Conservation (phyloP, 140 eudicot species). For the Cichorium intybus region DNA sequence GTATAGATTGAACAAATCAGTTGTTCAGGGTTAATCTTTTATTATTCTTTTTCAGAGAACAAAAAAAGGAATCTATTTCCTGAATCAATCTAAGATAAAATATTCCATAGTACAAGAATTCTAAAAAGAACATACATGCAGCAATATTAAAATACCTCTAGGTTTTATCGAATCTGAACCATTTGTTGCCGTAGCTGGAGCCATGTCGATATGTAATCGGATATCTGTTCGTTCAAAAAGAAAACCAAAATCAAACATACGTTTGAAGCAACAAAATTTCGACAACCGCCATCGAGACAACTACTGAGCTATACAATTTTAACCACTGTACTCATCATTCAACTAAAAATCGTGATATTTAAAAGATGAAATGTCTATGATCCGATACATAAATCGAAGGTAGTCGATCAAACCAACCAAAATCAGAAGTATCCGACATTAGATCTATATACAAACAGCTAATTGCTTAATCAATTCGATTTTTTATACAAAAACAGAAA, state of each 20-base stretch:
- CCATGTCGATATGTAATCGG: conserved; percentile 18
- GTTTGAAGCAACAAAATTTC: neutral
- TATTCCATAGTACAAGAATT: conserved; percentile 14
- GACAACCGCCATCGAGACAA: conserved; percentile 10
- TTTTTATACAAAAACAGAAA: neutral
- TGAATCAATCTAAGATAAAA: conserved; percentile 20
- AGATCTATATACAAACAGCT: conserved; percentile 18
- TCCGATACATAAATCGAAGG: conserved; percentile 2
- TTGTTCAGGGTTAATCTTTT: conserved; percentile 8
- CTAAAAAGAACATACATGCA: conserved; percentile 26
- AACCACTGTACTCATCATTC: neutral
- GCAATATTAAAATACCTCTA: conserved; percentile 33
- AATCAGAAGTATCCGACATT: neutral
- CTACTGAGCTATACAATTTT: neutral
- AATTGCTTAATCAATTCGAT: neutral
- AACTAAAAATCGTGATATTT: neutral
- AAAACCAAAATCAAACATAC: neutral
- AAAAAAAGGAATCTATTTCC: conserved; percentile 12
- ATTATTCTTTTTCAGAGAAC: neutral
- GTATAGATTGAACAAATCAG: conserved; percentile 13
- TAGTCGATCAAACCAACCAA: conserved; percentile 1
- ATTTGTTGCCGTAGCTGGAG: conserved; percentile 40
- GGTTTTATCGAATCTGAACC: conserved; percentile 46
- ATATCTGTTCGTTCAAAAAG: conserved; percentile 17
- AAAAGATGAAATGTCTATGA: neutral